A percentile compares a stretch with the other conserved stretches of the same genome.
These are phyloP conservation scores for Ophiostoma ulmi DNA, from an alignment of 2,329 filamentous ascomycete genomes.

Conservation along the genomic window DNA sequence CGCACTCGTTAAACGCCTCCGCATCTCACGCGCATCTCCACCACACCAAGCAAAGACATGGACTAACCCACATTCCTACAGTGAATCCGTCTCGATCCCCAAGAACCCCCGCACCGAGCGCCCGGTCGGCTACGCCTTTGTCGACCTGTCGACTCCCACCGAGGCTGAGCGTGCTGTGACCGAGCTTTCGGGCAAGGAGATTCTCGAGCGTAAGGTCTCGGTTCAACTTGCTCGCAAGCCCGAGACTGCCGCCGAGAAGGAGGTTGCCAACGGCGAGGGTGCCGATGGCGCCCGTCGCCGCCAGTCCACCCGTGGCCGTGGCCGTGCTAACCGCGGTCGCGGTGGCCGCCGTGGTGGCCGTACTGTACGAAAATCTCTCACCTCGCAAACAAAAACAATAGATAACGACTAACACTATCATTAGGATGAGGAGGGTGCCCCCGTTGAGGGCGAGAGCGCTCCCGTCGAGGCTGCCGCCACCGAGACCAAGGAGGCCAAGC, in stretches of 20 bases:
- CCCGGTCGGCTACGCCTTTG: constrained; percentile 97
- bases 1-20: constrained; percentile 1
- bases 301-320: constrained; percentile 60
- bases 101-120: constrained; percentile 99
- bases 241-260: constrained; percentile 77
- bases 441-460: constrained; percentile 45
- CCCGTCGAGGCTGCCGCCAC: constrained; percentile 44
- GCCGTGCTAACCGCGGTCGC: constrained; percentile 60
- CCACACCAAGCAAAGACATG: neutral
- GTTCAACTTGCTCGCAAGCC: constrained; percentile 98
- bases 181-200: constrained; percentile 94
- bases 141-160: constrained; percentile 88
- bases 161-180: constrained; percentile 94
- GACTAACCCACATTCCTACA: constrained; percentile 36
- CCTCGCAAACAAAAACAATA: neutral
- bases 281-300: constrained; percentile 60
- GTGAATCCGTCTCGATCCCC: constrained; percentile 97
- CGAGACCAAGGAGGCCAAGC: constrained; percentile 57
- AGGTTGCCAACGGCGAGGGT: constrained; percentile 71
- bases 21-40: neutral
- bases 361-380: constrained; percentile 42
- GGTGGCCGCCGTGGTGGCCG: constrained; percentile 61
- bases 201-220: constrained; percentile 97
- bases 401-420: neutral
- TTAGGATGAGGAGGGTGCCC: constrained; percentile 39